Evolutionary conservation across 768 basidiomycete genomes (phyloP).

Genomic region (Mycena haematopus): DNA sequence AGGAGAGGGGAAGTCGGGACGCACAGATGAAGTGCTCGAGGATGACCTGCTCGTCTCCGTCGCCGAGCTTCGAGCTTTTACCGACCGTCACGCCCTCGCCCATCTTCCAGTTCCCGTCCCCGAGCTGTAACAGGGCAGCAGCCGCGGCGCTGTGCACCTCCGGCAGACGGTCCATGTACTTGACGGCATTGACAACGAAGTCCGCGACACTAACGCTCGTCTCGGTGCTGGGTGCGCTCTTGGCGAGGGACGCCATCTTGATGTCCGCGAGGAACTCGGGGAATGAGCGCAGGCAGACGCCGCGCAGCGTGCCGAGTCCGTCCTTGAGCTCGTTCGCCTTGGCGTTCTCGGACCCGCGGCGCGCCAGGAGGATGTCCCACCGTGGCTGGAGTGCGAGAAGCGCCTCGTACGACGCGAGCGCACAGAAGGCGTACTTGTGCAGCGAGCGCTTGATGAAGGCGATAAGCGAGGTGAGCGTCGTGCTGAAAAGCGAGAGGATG

Average conservation of each 20-base stretch:
- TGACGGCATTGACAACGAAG: conserved; percentile 62
- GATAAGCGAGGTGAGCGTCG: conserved; percentile 67
- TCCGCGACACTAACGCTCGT: conserved; percentile 69
- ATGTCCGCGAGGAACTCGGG: conserved; percentile 85
- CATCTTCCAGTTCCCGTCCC: conserved; percentile 94
- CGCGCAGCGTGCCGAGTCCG: conserved; percentile 65
- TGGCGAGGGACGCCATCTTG: conserved; percentile 65
- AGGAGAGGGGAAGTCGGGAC: conserved; percentile 35
- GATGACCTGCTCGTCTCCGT: conserved; percentile 63
- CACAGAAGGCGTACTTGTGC: conserved; percentile 83
- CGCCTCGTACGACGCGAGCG: conserved; percentile 70
- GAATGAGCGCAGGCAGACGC: conserved; percentile 79
- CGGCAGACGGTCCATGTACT: conserved; percentile 73
- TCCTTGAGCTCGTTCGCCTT: conserved; percentile 76
- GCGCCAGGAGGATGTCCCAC: conserved; percentile 71
- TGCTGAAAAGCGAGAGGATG: conserved; percentile 67
- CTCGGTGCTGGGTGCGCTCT: conserved; percentile 51
- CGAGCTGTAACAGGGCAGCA: conserved; percentile 69
- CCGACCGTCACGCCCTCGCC: conserved; percentile 78
- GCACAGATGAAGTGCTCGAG: conserved; percentile 79
- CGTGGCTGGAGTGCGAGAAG: conserved; percentile 61
- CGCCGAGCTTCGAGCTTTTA: conserved; percentile 52
- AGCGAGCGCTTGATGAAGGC: conserved; percentile 76
- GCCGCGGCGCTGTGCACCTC: conserved; percentile 73
- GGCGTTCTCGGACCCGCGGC: conserved; percentile 51